Conservation (phyloP, 2,329 filamentous ascomycete genomes). For the Dryadomyces quercus-mongolicae region DNA sequence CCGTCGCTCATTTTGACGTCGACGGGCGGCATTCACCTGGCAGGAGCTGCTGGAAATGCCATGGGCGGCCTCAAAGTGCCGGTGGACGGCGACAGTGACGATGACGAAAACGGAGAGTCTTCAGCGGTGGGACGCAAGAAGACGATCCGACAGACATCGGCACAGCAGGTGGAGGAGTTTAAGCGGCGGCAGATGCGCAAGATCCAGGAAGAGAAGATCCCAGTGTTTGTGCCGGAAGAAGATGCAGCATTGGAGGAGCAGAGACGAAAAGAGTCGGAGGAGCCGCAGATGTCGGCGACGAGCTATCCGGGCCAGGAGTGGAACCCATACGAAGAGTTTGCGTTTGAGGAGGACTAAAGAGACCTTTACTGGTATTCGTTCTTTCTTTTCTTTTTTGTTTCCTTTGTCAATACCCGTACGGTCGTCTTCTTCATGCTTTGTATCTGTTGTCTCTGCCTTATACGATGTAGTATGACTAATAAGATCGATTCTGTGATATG, state of each 20-base stretch:
- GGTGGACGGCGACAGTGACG: not conserved
- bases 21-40: constrained; percentile 2
- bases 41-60: too few relatives aligned
- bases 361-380: not conserved
- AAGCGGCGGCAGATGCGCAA: constrained; percentile 30
- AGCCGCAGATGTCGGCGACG: constrained; percentile 51
- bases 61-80: not conserved
- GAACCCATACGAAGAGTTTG: constrained; percentile 38
- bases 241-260: constrained; percentile 14
- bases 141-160: constrained; percentile 17
- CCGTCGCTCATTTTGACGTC: not conserved
- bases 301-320: constrained; percentile 62
- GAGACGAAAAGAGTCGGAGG: constrained; percentile 26
- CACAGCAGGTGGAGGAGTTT: constrained; percentile 27
- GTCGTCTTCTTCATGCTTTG: too few relatives aligned
- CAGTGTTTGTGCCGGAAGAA: constrained; percentile 21
- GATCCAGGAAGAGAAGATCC: constrained; percentile 43
- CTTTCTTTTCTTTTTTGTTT: not conserved
- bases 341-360: constrained; percentile 17
- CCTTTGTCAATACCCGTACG: not conserved
- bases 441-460: not conserved
- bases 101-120: constrained; percentile 6
- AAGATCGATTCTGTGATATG: not conserved
- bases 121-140: constrained; percentile 13
- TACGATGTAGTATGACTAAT: not conserved